These are phyloP conservation scores for Plasmopara viticola DNA, from an alignment of 352 stramenopile species.

Conservation along the genomic window DNA sequence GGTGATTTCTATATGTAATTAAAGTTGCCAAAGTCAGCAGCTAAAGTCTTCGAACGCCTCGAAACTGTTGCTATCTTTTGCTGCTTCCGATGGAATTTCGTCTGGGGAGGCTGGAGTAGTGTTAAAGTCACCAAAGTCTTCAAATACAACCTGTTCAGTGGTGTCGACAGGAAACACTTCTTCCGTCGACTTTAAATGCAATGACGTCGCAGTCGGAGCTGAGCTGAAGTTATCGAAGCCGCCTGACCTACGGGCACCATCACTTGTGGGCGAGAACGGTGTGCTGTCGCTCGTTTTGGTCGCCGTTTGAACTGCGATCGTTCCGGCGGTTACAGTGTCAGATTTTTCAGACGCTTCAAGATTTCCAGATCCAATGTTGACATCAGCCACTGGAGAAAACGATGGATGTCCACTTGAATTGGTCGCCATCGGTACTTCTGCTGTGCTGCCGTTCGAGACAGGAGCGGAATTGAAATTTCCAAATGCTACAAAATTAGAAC, in stretches of 20 bases:
- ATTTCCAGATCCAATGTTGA: neutral
- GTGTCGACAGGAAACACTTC: neutral
- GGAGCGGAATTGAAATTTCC: neutral
- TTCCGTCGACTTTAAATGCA: neutral
- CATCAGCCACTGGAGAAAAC: too few relatives aligned
- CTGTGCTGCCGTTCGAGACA: neutral
- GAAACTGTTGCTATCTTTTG: constrained; percentile 8
- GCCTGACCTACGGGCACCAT: neutral
- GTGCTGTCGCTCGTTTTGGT: neutral
- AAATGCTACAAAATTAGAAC: neutral
- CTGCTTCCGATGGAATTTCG: constrained; percentile 7
- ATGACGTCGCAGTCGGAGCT: neutral
- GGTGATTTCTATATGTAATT: constrained; percentile 9
- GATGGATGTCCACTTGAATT: neutral
- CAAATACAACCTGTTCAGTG: neutral
- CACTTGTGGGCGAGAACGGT: neutral
- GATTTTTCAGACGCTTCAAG: neutral
- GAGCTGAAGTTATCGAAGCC: neutral
- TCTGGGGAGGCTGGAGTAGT: constrained; percentile 3
- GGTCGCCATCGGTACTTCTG: neutral
- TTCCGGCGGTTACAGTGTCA: neutral
- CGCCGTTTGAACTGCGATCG: neutral
- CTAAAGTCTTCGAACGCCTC: constrained; percentile 20
- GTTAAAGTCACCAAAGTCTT: constrained; percentile 15
- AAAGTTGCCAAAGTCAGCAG: constrained; percentile 18